Conservation (phyloP, 352 stramenopile genomes). For the Globisporangium camurandrum region DNA sequence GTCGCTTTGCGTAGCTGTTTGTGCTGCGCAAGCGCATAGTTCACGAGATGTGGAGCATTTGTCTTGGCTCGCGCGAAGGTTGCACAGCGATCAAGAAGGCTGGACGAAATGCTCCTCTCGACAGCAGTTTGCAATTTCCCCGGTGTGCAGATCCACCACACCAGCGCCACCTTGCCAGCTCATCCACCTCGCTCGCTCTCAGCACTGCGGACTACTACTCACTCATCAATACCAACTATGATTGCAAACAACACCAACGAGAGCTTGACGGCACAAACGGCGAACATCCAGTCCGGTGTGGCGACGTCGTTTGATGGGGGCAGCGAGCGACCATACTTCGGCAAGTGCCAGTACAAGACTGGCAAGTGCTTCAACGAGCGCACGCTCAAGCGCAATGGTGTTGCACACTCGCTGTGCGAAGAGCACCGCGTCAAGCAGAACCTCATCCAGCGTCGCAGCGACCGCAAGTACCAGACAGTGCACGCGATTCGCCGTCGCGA, state of each 20-base stretch:
- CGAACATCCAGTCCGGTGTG: too few species aligned
- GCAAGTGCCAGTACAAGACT: slow-evolving; percentile 86
- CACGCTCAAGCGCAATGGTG: slow-evolving; percentile 77
- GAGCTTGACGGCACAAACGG: slow-evolving; percentile 2
- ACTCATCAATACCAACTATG: slow-evolving; percentile 25
- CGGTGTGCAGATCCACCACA: slow-evolving; percentile 7
- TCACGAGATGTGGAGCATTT: too few species aligned
- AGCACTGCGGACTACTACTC: background rate
- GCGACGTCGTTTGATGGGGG: too few species aligned
- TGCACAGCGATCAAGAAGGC: too few species aligned
- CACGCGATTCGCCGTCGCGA: slow-evolving; percentile 71
- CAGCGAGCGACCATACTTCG: slow-evolving; percentile 34
- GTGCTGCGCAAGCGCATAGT: too few species aligned
- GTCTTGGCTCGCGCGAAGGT: too few species aligned
- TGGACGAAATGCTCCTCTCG: too few species aligned
- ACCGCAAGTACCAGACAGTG: slow-evolving; percentile 84
- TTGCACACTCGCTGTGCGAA: slow-evolving; percentile 76
- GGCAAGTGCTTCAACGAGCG: slow-evolving; percentile 86
- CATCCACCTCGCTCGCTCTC: slow-evolving; percentile 5
- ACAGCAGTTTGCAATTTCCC: slow-evolving; percentile 57
- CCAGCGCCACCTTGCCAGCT: slow-evolving; percentile 6
- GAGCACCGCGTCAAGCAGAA: slow-evolving; percentile 84
- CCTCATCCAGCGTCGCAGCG: slow-evolving; percentile 73
- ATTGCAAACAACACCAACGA: slow-evolving; percentile 21
- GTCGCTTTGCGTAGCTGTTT: too few species aligned